Evolutionary conservation across 306 rosid genomes (phyloP), one percentile per base, ranked within the genome.

Genomic region (Cajanus cajan): DNA sequence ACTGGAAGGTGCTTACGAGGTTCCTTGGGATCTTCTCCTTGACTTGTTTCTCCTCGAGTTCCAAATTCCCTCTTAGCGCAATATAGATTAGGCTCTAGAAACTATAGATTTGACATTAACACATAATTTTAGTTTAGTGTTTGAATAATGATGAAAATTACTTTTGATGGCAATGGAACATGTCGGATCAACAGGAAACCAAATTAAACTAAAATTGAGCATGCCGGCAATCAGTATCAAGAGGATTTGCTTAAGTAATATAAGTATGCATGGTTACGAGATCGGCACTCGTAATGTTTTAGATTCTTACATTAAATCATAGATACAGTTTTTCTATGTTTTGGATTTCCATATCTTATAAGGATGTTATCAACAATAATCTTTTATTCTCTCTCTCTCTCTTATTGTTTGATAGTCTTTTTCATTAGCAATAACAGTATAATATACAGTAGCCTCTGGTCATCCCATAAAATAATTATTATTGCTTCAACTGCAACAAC

Each of bases 191-290:
- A 82, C 82, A 78, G 82, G 82, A 82, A 82, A 79, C 88, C 44
- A 85, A 37, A 78, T 51, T 73, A 78, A 85, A 82, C 28, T 67
- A 84, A 40, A 72, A 7, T 67, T 33, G 24, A 73, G 54, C 48
- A 16, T 51, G 89, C 87, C 91, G 86, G 89, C 89, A 77, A 78
- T 83, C 71, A 71, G 76, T 59, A 74, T 82, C 70, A 73, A 76
- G 45, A 77, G 21, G 75, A 76, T 85, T 76, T 85, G 55, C 79
- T 69, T 63, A 52, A 83, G 70, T 80, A 40, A 41, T 57, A 24
- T 28, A 68, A 41, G 28, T 10, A 25, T 77, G 82, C 82, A 82
- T 77, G 86, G 71, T 43, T 82, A 43, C 0, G 47, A 71, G 82
- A 77, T 82, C 31, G 81, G 69, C 86, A 71, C 52, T 81, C 81